Conservation (phyloP, 805 yeast species). For the Metschnikowia noctiluminum region DNA sequence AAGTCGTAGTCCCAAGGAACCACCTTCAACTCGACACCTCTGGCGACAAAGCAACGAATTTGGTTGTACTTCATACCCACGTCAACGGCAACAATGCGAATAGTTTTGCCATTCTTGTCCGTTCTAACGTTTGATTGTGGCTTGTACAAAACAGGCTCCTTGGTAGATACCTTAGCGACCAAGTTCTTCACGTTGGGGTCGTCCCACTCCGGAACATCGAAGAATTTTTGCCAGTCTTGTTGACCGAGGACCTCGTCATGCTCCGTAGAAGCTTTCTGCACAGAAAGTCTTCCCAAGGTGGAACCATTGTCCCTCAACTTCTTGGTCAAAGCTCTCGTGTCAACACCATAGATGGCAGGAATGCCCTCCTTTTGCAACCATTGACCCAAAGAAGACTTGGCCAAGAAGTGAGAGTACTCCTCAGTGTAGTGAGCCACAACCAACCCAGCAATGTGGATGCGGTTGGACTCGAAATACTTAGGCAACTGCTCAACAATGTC, state of each 20-base stretch:
- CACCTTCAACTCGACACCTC: slow-evolving; percentile 94
- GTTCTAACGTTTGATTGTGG: slow-evolving; percentile 58
- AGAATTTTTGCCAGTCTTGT: slow-evolving; percentile 55
- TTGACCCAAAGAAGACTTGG: slow-evolving; percentile 84
- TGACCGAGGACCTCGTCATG: slow-evolving; percentile 30
- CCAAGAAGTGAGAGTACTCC: slow-evolving; percentile 90
- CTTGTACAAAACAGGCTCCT: slow-evolving; percentile 69
- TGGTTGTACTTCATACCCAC: slow-evolving; percentile 98
- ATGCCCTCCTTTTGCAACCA: slow-evolving; percentile 91
- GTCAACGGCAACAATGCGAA: slow-evolving; percentile 87
- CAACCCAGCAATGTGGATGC: slow-evolving; percentile 94
- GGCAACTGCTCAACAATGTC: slow-evolving; percentile 76
- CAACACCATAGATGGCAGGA: slow-evolving; percentile 97
- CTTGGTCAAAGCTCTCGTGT: slow-evolving; percentile 93
- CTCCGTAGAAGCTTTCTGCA: slow-evolving; percentile 44
- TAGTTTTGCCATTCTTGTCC: slow-evolving; percentile 67
- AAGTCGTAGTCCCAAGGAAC: slow-evolving; percentile 96
- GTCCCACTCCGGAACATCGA: slow-evolving; percentile 80
- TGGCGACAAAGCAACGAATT: slow-evolving; percentile 90
- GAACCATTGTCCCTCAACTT: slow-evolving; percentile 90
- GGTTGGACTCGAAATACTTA: slow-evolving; percentile 87
- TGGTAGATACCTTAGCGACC: slow-evolving; percentile 85
- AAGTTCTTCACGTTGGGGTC: slow-evolving; percentile 91
- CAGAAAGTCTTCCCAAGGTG: slow-evolving; percentile 82
- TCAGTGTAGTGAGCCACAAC: slow-evolving; percentile 97